These are phyloP conservation scores for Phlyctochytrium bullatum DNA, from an alignment of 192 early-diverging fungal genomes.

Conservation along the genomic window DNA sequence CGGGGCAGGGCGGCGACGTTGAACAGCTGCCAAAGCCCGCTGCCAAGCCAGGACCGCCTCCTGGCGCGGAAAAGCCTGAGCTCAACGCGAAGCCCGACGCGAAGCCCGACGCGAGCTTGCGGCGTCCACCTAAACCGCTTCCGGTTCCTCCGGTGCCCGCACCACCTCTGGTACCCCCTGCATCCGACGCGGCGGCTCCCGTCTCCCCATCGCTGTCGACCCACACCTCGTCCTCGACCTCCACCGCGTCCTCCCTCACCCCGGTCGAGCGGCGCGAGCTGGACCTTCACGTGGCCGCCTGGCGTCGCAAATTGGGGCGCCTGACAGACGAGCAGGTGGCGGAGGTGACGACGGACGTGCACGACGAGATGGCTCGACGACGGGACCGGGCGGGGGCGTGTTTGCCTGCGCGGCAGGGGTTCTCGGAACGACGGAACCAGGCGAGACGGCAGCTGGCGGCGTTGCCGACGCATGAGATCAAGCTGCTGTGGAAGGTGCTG, in stretches of 20 bases:
- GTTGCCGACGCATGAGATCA: slow-evolving; percentile 19
- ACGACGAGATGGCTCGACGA: slow-evolving; percentile 22
- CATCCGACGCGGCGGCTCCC: slow-evolving; percentile 9
- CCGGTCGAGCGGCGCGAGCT: too few relatives aligned
- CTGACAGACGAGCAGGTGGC: slow-evolving; percentile 19
- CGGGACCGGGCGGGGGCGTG: slow-evolving; percentile 20
- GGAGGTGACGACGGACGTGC: slow-evolving; percentile 25
- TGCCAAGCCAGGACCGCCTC: too few relatives aligned
- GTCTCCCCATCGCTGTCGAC: neutral
- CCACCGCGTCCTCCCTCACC: too few relatives aligned
- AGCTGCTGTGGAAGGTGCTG: slow-evolving; percentile 19
- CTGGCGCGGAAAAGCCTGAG: too few relatives aligned
- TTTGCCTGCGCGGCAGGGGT: slow-evolving; percentile 14
- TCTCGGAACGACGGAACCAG: slow-evolving; percentile 19
- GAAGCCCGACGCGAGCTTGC: too few relatives aligned
- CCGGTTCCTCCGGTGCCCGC: too few relatives aligned
- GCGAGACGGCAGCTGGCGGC: slow-evolving; percentile 17
- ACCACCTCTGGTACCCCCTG: too few relatives aligned
- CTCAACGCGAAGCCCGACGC: too few relatives aligned
- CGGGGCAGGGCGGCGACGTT: too few relatives aligned
- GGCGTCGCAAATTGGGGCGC: slow-evolving; percentile 6
- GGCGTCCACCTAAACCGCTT: too few relatives aligned
- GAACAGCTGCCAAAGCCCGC: too few relatives aligned
- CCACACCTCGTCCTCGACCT: too few relatives aligned
- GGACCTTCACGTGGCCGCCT: slow-evolving; percentile 8